Base-by-base conservation (phyloP, 179 eudicot species). In the Amaranthus tricolor region DNA sequence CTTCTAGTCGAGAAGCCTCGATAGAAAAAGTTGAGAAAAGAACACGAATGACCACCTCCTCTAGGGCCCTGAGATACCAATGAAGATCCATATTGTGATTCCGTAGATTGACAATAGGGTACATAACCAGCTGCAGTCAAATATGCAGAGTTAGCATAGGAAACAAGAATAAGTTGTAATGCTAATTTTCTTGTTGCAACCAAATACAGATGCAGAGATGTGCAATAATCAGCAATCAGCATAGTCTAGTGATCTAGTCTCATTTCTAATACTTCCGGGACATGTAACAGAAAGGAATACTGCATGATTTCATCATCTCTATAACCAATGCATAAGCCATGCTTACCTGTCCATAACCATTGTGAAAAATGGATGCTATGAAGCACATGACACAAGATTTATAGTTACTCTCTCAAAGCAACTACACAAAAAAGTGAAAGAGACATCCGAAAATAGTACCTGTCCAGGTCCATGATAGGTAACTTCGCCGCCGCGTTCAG, bases 391-490 rank as follows among this genome's bases (percentile, higher is more conserved):
- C 65, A 59, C 57, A 49, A 20, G 31, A 59, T 76, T 11, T 5
- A 9, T 47, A 66, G 12, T 54, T 49, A 14, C 6, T 17, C 10
- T 5, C 9, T n/a, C 10, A 61, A 50, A 61, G 3, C 6, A 17
- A 58, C 60, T 47, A 17, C 3, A 52, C 56, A 47, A 48, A 56
- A 24, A 57, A 16, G 15, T 15, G 11, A 14, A 9, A 20, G n/a
- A 44, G 20, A 5, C 21, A 20, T 15, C 31, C 20, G 45, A 57
- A 5, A 67, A 24, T 5, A 11, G 21, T 77, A 94, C 98, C 98
- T 94, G 99, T 43, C 99, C 98, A 63, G 99, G 99, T 24, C 99
- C 99, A 88, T 93, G 99, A 76, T 89, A 96, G 16, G 99, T 95
- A 78, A 93, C 99, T 85, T 95, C 96, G 11, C 99, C 98, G 19